Evolutionary conservation across 2,329 filamentous ascomycete genomes (phyloP), one percentile per base, ranked within the genome.

Genomic region (Neophaeococcomyces aloes): DNA sequence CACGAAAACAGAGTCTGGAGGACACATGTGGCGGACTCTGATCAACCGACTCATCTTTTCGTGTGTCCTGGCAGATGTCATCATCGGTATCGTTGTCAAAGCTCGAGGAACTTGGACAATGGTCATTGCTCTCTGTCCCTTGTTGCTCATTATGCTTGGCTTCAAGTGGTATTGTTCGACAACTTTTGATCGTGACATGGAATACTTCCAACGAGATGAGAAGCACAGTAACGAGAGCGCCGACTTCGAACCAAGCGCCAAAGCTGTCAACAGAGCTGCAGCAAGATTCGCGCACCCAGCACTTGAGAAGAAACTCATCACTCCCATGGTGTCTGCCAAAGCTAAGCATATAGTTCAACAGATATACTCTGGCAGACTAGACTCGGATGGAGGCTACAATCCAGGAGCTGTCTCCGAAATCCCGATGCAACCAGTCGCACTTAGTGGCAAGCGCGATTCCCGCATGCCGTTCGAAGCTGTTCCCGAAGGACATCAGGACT

Each of bases 1-100:
- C 52, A 98, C 91, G 36, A 98, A 96, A 69, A 94, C 83, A 21
- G 91, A 98, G 60, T 95, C 88, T 0, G 91, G 88, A 7, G 91
- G 91, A 39, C 77, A 83, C 60, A 94, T 86, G 60, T 98, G 91
- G 91, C 79, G 86, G 14, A 77, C 88, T 1, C 63, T 96, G 5
- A 93, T 86, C 71, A 98, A 98, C 63, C 83, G 91, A n/a, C 72
- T 95, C 61, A 67, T 96, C 18, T 89, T 95, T 55, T 85, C 79
- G 21, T 72, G 78, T 1, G 76, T 94, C 21, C 68, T 98, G 7
- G 76, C 85, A 29, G 87, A 94, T 54, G 60, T 86, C 7, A 74
- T 95, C 44, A 78, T 87, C 19, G 85, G 84, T 41, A 68, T 94
- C 21, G 75, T 87, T 27, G 75, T 85, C 38, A 85, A 80, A 65